Evolutionary conservation across 2,329 filamentous ascomycete genomes (phyloP), one percentile per base, ranked within the genome.

Genomic region (Diaporthe capsici): DNA sequence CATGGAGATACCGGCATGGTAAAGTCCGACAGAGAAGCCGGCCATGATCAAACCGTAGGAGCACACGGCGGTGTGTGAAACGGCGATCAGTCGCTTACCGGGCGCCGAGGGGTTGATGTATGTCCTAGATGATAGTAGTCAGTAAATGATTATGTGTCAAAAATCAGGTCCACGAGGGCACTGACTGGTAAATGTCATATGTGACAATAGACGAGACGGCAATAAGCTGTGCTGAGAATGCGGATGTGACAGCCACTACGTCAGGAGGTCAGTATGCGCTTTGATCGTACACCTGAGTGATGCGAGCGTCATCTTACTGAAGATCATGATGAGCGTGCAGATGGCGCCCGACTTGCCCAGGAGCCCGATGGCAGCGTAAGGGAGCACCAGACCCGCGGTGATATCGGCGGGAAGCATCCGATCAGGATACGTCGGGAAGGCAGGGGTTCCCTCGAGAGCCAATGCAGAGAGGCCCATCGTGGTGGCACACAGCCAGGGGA

Each of bases 161-260:
- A 13, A 1, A 0, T 34, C 1, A 0, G 13, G 2, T 17, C 4
- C 17, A 8, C 9, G 2, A 9, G 42, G 25, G 17, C 12, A 65
- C 60, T 47, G 3, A 65, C 60, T 65, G 93, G 85, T 97, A 98
- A 78, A 97, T 89, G 81, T 98, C 95, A 82, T 97, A 98, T 0
- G 95, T 97, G 84, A 93, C 92, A 84, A 98, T 97, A 12, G 94
- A 95, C 1, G 94, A 96, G 1, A 97, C 94, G 3, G 95, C 94
- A 75, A 98, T 96, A 8, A 98, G 86, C 82, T 98, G 94, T 0
- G 95, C 93, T 1, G 93, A 96, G 78, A 94, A 94, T 0, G 95
- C 94, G 2, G 92, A 95, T 0, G 95, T 98, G 31, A 98, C 95
- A 31, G 96, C 95, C 92, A 98, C 60, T 65, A 8, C 2, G 3